phyloP scores from a whole-genome alignment of 2,329 filamentous ascomycete species.

The Colletotrichum lentis region DNA sequence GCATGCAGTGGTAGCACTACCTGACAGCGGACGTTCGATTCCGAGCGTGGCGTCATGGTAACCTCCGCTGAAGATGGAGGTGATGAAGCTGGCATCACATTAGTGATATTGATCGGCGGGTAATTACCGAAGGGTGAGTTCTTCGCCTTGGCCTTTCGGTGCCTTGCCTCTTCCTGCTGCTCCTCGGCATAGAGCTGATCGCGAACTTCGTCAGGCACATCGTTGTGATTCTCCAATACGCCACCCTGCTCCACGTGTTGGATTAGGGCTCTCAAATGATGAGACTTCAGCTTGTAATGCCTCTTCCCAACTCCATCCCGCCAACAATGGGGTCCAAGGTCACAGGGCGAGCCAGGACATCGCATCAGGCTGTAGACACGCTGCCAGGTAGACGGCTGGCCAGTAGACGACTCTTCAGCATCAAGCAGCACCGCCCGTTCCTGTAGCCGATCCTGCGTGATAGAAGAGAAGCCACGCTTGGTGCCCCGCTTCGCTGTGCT shows the following conservation, averaged over 20 bases:
- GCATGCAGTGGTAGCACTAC: not conserved
- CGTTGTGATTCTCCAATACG: not conserved
- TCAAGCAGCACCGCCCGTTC: not conserved
- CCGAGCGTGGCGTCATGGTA: no score
- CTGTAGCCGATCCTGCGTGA: not conserved
- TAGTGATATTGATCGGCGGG: not conserved
- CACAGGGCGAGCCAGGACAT: slow-evolving; percentile 3
- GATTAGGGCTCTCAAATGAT: not conserved
- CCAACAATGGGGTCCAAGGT: slow-evolving; percentile 2
- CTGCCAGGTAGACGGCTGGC: not conserved
- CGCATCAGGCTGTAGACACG: slow-evolving; percentile 6
- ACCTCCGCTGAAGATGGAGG: no score
- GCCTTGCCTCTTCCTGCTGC: slow-evolving; percentile 8
- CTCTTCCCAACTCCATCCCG: not conserved
- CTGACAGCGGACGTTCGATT: no score
- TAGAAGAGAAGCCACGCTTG: slow-evolving; percentile 2
- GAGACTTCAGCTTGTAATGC: not conserved
- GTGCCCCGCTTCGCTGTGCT: not conserved
- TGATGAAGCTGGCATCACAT: not conserved
- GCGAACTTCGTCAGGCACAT: not conserved
- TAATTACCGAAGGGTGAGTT: no score
- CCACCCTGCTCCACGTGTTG: not conserved
- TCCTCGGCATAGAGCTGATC: slow-evolving; percentile 13
- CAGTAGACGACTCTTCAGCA: not conserved
- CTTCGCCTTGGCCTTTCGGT: not conserved